Base-by-base conservation (phyloP, 208 protist species). In the Trypanosoma cruzi region DNA sequence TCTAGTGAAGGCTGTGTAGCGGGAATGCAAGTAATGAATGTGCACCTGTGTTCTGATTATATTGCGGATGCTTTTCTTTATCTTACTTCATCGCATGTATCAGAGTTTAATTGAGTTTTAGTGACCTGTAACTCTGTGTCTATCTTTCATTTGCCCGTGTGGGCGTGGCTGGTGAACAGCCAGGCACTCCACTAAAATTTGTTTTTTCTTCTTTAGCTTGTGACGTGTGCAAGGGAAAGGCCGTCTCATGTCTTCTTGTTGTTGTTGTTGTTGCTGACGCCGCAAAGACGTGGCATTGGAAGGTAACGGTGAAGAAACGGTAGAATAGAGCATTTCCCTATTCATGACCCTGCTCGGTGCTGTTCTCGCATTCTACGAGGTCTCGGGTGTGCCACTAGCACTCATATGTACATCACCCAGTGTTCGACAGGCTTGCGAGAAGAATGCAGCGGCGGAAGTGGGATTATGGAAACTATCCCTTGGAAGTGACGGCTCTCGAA, bases 301-400 rank as follows among this genome's bases (percentile, higher is more conserved):
- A 6, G 11, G 48, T 4, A 18, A 1, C 24, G 1, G 1, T 1
- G 1, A 24, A 24, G 18, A 26, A 26, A 52, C 20, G 5, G 48
- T 11, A 26, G 4, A 11, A 52, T 52, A 52, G 16, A 26, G 48
- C 18, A 61, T 70, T 26, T 54, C 28, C 20, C 22, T n/a, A 4
- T 28, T 6, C 26, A 20, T 24, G n/a, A 59, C 28, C 8, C n/a
- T 32, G 44, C 40, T 71, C 32, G 14, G 18, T 13, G 7, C 16
- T 14, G 24, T 73, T 14, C 22, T 66, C 29, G 10, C 59, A n/a
- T 66, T 37, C 36, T 73, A 53, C 32, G 50, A 65, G 14, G 31
- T 8, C 5, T 53, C 57, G 2, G 5, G 29, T 16, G 37, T 52
- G 13, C 58, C 67, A 26, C 28, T 73, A 18, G 57, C 67, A 11